Conservation (phyloP, 768 basidiomycete species). For the Podaxis sp. region DNA sequence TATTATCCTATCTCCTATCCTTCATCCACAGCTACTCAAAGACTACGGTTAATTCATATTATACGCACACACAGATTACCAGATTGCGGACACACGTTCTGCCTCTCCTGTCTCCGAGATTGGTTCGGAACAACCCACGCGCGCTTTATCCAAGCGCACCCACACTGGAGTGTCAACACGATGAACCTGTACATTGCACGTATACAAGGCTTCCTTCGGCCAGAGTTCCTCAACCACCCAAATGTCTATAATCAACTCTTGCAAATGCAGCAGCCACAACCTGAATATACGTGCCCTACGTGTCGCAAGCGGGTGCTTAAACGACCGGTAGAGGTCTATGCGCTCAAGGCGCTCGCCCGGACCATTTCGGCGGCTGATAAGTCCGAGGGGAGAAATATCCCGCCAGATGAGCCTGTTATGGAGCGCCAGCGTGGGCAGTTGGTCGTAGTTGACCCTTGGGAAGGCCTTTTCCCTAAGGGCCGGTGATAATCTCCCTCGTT, state of each 20-base stretch:
- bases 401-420: slow-evolving; percentile 21
- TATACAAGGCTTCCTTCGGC: slow-evolving; percentile 8
- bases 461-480: slow-evolving; percentile 40
- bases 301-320: slow-evolving; percentile 51
- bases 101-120: slow-evolving; percentile 56
- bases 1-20: slow-evolving; percentile 10
- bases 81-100: slow-evolving; percentile 72
- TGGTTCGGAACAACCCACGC: slow-evolving; percentile 49
- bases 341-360: slow-evolving; percentile 55
- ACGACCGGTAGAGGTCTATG: slow-evolving; percentile 59
- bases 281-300: slow-evolving; percentile 65
- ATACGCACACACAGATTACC: slow-evolving; percentile 41
- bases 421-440: slow-evolving; percentile 15
- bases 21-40: slow-evolving; percentile 7
- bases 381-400: slow-evolving; percentile 42
- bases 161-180: slow-evolving; percentile 36
- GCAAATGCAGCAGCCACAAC: slow-evolving; percentile 33
- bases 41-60: neutral
- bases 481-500: neutral
- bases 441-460: slow-evolving; percentile 36
- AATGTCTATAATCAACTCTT: slow-evolving; percentile 25
- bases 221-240: slow-evolving; percentile 19
- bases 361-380: slow-evolving; percentile 40
- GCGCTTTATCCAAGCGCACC: slow-evolving; percentile 47
- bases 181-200: slow-evolving; percentile 15